Conservation (phyloP, 1,139 yeast genomes). For the Hansenula anomala region DNA sequence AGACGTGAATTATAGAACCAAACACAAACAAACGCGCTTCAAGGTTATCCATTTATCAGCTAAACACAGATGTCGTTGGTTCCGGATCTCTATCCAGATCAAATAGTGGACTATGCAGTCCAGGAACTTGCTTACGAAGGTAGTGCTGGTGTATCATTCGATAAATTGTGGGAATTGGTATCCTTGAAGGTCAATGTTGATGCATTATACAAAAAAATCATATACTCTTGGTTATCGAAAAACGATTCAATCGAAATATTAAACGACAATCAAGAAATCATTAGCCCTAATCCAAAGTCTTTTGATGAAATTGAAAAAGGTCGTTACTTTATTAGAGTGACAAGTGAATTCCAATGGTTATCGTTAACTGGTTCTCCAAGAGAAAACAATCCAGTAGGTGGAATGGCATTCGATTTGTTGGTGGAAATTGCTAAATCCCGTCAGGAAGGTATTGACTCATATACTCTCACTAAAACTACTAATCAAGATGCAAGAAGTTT, state of each 20-base stretch:
- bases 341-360: constrained; percentile 36
- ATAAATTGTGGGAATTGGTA: constrained; percentile 28
- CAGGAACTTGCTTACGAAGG: constrained; percentile 28
- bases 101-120: constrained; percentile 24
- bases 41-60: too few relatives aligned
- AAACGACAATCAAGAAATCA: not conserved
- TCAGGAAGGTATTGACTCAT: constrained; percentile 51
- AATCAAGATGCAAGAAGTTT: constrained; percentile 72
- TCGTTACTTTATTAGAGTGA: constrained; percentile 24
- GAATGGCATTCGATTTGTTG: constrained; percentile 37
- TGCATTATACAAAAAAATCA: constrained; percentile 24
- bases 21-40: too few relatives aligned
- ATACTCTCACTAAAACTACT: constrained; percentile 49
- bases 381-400: constrained; percentile 37
- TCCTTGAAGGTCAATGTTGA: constrained; percentile 17
- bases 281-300: constrained; percentile 8
- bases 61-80: not conserved
- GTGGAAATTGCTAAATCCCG: constrained; percentile 50
- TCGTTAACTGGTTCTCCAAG: constrained; percentile 36
- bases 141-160: constrained; percentile 24
- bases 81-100: constrained; percentile 22
- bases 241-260: constrained; percentile 17
- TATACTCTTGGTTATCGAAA: constrained; percentile 30
- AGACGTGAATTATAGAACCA: too few relatives aligned
- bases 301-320: constrained; percentile 6